A percentile compares a stretch with the other conserved stretches of the same genome.
These are phyloP conservation scores for Millerozyma miso DNA, from an alignment of 805 yeast genomes.

Conservation along the genomic window DNA sequence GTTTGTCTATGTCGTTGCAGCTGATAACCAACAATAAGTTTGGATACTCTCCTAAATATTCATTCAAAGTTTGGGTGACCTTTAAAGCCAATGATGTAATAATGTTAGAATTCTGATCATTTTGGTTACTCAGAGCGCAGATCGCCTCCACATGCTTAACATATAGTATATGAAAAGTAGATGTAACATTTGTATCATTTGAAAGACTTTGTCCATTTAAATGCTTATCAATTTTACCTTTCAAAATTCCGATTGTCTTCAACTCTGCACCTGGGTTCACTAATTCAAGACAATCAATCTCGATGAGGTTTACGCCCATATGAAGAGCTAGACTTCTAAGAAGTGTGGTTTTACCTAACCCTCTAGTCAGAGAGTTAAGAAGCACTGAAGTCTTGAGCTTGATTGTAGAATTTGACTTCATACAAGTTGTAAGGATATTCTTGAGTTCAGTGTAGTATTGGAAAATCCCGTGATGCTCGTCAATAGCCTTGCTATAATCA, in stretches of 20 bases:
- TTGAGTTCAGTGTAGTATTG: constrained; percentile 47
- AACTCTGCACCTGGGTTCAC: constrained; percentile 67
- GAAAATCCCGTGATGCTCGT: constrained; percentile 29
- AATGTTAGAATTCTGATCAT: constrained; percentile 38
- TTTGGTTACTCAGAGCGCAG: constrained; percentile 62
- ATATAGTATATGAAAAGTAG: constrained; percentile 32
- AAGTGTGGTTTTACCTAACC: constrained; percentile 73
- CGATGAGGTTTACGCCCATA: constrained; percentile 63
- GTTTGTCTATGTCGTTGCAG: constrained; percentile 64
- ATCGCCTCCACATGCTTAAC: constrained; percentile 73
- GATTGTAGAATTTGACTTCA: constrained; percentile 24
- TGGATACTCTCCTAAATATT: constrained; percentile 40
- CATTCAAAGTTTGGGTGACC: constrained; percentile 53
- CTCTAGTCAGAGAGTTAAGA: constrained; percentile 64
- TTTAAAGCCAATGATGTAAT: constrained; percentile 48
- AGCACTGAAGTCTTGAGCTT: constrained; percentile 58
- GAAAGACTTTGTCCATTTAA: constrained; percentile 29
- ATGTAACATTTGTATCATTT: neutral
- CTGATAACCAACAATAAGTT: constrained; percentile 55
- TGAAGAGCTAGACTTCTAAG: constrained; percentile 51
- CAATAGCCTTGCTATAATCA: constrained; percentile 22
- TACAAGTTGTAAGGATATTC: constrained; percentile 53
- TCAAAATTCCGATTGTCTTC: constrained; percentile 72
- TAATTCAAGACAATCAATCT: constrained; percentile 65
- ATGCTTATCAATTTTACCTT: constrained; percentile 71